Evolutionary conservation across 441 rosid species (phyloP).

Genomic region (Populus hybrid): DNA sequence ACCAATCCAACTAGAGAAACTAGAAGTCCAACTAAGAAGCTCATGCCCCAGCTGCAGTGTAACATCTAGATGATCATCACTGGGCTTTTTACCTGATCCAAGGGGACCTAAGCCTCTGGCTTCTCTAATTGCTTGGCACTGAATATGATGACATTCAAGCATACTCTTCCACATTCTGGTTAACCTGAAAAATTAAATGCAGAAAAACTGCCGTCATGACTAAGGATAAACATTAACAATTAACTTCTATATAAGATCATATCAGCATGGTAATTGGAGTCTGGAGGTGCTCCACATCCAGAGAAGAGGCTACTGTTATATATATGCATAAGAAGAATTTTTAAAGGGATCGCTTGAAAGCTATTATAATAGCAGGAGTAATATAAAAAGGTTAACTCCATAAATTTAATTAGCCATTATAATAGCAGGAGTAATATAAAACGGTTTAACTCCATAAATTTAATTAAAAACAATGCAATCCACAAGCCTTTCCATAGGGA

Average conservation of each 20-base stretch:
- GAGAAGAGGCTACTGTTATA: not conserved
- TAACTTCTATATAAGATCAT: not conserved
- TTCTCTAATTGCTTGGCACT: slow-evolving; percentile 69
- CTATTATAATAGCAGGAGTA: not conserved
- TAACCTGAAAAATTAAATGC: slow-evolving; percentile 44
- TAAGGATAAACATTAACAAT: slow-evolving; percentile 1
- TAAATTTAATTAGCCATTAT: too few relatives aligned
- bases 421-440: too few relatives aligned
- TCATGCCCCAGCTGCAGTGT: slow-evolving; percentile 71
- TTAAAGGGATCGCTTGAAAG: not conserved
- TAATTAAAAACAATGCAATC: not conserved
- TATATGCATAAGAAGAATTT: too few relatives aligned
- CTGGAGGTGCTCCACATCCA: not conserved
- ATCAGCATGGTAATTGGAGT: not conserved
- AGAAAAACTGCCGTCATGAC: slow-evolving; percentile 3
- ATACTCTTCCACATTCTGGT: slow-evolving; percentile 87
- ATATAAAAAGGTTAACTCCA: not conserved
- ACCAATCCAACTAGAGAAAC: slow-evolving; percentile 72
- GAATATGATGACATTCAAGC: slow-evolving; percentile 87
- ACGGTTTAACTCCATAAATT: not conserved
- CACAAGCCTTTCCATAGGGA: not conserved
- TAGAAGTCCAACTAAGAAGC: slow-evolving; percentile 64
- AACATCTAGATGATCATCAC: slow-evolving; percentile 63
- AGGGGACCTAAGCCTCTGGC: slow-evolving; percentile 60
- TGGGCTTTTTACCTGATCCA: slow-evolving; percentile 56